These are phyloP conservation scores for Lagerstroemia speciosa DNA, from an alignment of 345 rosid species.

Conservation along the genomic window DNA sequence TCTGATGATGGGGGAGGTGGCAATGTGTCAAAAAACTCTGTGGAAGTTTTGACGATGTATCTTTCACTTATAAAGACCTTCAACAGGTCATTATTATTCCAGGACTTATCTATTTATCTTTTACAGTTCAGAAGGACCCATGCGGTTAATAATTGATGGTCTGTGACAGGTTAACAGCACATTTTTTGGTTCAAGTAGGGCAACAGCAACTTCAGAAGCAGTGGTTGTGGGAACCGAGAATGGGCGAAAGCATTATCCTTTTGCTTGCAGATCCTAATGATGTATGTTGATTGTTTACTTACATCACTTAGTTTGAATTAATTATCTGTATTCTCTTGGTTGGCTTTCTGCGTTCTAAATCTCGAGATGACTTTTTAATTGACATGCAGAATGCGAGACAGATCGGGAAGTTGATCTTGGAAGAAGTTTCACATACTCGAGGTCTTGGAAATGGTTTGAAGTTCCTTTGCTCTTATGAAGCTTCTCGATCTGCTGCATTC, in stretches of 20 bases:
- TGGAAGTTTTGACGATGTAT: slow-evolving; percentile 61
- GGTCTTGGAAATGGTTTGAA: slow-evolving; percentile 81
- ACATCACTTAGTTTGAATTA: not conserved
- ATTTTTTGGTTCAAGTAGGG: slow-evolving; percentile 61
- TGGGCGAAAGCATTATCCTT: slow-evolving; percentile 79
- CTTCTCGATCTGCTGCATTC: slow-evolving; percentile 49
- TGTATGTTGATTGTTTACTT: slow-evolving; percentile 29
- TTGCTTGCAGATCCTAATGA: slow-evolving; percentile 87
- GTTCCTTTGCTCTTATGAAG: slow-evolving; percentile 62
- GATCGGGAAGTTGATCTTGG: slow-evolving; percentile 75
- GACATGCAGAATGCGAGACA: slow-evolving; percentile 72
- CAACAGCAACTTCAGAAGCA: slow-evolving; percentile 55
- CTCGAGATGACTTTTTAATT: not conserved
- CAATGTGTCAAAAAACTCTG: slow-evolving; percentile 70
- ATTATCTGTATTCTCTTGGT: slow-evolving; percentile 1
- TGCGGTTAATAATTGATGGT: not conserved
- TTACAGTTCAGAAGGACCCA: not conserved
- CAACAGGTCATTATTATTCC: slow-evolving; percentile 46
- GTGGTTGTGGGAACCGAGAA: slow-evolving; percentile 92
- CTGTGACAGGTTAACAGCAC: slow-evolving; percentile 60
- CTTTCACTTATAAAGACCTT: slow-evolving; percentile 59
- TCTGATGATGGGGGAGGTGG: slow-evolving; percentile 86
- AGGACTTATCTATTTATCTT: not conserved
- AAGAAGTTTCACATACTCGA: slow-evolving; percentile 68
- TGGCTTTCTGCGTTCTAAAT: slow-evolving; percentile 6